Evolutionary conservation across 2,329 filamentous ascomycete species (phyloP).

Genomic region (Fusarium veterinarium): DNA sequence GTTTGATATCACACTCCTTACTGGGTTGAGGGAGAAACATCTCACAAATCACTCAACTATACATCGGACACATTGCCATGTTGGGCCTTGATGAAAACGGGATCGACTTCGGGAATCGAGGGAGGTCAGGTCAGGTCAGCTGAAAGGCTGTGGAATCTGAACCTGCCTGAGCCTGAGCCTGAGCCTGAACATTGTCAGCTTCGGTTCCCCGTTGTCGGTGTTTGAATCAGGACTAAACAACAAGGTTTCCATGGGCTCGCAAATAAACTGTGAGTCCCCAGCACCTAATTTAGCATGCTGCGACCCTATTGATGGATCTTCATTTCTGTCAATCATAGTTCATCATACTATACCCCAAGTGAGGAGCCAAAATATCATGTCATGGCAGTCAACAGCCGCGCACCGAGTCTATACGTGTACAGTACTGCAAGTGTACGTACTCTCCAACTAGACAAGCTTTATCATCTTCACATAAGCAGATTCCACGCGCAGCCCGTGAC

Average conservation of each 20-base stretch:
- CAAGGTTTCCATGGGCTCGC: constrained; percentile 4
- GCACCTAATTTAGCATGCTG: constrained; percentile 8
- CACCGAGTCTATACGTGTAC: neutral
- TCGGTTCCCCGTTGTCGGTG: constrained; percentile 25
- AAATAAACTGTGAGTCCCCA: constrained; percentile 5
- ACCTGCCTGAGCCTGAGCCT: neutral
- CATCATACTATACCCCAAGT: constrained; percentile 1
- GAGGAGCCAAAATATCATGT: constrained; percentile 9
- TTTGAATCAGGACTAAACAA: constrained; percentile 1
- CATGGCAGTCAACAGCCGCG: neutral
- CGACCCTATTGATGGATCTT: constrained; percentile 29
- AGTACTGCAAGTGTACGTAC: constrained; percentile 1
- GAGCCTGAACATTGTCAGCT: constrained; percentile 24
- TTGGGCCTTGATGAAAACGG: constrained; percentile 24
- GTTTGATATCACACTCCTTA: constrained; percentile 8
- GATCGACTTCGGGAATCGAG: constrained; percentile 41
- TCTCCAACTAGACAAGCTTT: constrained; percentile 23
- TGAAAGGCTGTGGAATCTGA: constrained; percentile 21
- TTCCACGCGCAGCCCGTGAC: constrained; percentile 15
- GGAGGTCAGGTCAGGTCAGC: constrained; percentile 16
- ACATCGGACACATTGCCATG: constrained; percentile 25
- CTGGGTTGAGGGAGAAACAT: constrained; percentile 10
- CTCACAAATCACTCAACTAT: constrained; percentile 6
- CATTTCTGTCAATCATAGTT: constrained; percentile 20
- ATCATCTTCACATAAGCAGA: constrained; percentile 39